Evolutionary conservation across 2,329 filamentous ascomycete species (phyloP), one percentile per base, ranked within the genome.

Genomic region (Chaetothyriales sp.): DNA sequence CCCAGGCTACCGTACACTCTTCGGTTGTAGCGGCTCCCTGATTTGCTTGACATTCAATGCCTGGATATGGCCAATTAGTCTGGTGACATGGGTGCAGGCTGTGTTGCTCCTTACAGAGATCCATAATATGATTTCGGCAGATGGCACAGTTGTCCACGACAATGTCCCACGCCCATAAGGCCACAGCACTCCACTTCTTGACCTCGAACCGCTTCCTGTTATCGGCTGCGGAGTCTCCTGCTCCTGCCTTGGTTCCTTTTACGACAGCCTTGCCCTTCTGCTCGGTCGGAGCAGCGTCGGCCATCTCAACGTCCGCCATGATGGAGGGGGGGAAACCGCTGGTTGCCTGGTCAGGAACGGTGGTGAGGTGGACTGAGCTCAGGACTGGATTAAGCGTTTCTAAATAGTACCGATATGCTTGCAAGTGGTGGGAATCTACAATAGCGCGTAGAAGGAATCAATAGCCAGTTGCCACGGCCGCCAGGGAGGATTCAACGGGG

Each of bases 151-250:
- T 98, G 71, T 98, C 92, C 55, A 98, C 92, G 28, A 96, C 89
- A 53, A 98, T 98, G 66, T 98, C 92, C 92, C 92, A 98, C 0
- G 92, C 92, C 92, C 92, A 98, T 1, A 98, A 77, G 43, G 92
- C 89, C 48, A 98, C 92, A 0, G 92, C 92, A 63, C 96, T 96
- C 92, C 92, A 98, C 90, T 98, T 98, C 73, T 98, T 98, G 56
- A 98, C 90, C 67, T 98, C 92, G 60, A 98, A 98, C 59, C 86
- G 84, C 75, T 95, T 94, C 79, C 93, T 95, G 49, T 73, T 79
- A 58, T 90, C 85, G 39, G 62, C 65, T 44, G 65, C 65, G 44
- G 68, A 69, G 53, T 76, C 73, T 39, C 62, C 58, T 42, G 66
- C 69, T 50, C 77, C 77, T 53, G 68, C 66, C 57, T 76, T 77